phyloP scores from a whole-genome alignment of 257 asterid genomes.

The Nicotiana tabacum region DNA sequence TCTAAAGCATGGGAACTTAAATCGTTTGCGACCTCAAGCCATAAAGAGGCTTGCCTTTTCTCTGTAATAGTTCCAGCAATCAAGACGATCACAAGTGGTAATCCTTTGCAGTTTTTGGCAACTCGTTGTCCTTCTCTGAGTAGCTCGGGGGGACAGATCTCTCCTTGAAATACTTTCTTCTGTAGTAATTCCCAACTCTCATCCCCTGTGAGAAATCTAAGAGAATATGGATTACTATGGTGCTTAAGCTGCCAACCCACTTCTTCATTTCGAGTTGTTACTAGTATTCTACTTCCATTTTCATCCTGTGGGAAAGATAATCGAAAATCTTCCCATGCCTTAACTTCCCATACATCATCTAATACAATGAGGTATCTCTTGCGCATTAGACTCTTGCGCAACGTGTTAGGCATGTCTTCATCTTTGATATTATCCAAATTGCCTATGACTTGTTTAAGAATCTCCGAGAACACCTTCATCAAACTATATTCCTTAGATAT shows the following conservation, averaged over 20 bases:
- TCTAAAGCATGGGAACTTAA: background rate
- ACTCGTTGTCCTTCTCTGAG: background rate
- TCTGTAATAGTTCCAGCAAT: background rate
- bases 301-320: background rate
- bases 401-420: background rate
- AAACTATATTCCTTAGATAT: background rate
- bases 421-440: background rate
- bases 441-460: background rate
- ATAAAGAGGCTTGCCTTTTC: background rate
- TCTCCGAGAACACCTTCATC: background rate
- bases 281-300: background rate
- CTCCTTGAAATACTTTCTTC: background rate
- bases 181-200: background rate
- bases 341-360: background rate
- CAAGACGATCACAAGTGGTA: background rate
- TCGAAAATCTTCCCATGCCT: background rate
- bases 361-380: background rate
- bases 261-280: background rate
- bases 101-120: too few species aligned
- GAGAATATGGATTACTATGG: background rate
- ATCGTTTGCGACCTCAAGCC: background rate
- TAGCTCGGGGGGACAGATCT: background rate
- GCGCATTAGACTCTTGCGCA: background rate
- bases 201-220: background rate
- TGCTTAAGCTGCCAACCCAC: background rate